A percentile compares a stretch with the other conserved stretches of the same genome.
phyloP scores from a whole-genome alignment of 441 rosid genomes.

The Melastoma candidum region DNA sequence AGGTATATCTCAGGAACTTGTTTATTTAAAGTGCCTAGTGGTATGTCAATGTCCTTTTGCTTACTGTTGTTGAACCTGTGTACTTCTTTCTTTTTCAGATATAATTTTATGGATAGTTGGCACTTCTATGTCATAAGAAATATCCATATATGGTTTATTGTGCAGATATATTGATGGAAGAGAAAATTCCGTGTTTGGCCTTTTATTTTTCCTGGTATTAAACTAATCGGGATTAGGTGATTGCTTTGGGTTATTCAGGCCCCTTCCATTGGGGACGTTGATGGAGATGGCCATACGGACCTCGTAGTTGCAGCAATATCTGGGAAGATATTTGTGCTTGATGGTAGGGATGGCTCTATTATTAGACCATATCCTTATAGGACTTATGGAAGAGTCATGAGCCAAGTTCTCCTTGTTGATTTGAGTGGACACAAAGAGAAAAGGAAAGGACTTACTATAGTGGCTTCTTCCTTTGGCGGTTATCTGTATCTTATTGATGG shows the following conservation, averaged over 20 bases:
- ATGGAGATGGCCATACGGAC: conserved; percentile 96
- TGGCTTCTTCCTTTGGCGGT: conserved; percentile 95
- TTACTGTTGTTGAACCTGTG: too few relatives aligned
- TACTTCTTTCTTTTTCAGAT: too few relatives aligned
- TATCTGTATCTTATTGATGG: conserved; percentile 97
- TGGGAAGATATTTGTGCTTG: conserved; percentile 87
- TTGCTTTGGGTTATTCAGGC: conserved; percentile 43
- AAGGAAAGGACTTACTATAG: conserved; percentile 84
- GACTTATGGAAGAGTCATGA: conserved; percentile 99
- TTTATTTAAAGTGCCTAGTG: too few relatives aligned
- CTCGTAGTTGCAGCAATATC: conserved; percentile 90
- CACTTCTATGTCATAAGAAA: too few relatives aligned
- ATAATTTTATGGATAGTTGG: too few relatives aligned
- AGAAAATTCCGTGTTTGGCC: too few relatives aligned
- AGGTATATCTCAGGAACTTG: conserved; percentile 32
- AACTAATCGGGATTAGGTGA: background rate
- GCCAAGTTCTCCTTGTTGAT: conserved; percentile 96
- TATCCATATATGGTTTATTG: too few relatives aligned
- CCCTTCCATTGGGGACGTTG: conserved; percentile 86
- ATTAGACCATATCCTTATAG: conserved; percentile 96
- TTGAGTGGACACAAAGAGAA: conserved; percentile 72
- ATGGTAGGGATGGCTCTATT: conserved; percentile 91
- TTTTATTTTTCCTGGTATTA: too few relatives aligned
- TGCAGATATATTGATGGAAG: too few relatives aligned
- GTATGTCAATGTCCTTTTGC: too few relatives aligned